A percentile compares a stretch with the other conserved stretches of the same genome.
phyloP scores from a whole-genome alignment of 2,329 filamentous ascomycete species.

The Aspergillus niger region DNA sequence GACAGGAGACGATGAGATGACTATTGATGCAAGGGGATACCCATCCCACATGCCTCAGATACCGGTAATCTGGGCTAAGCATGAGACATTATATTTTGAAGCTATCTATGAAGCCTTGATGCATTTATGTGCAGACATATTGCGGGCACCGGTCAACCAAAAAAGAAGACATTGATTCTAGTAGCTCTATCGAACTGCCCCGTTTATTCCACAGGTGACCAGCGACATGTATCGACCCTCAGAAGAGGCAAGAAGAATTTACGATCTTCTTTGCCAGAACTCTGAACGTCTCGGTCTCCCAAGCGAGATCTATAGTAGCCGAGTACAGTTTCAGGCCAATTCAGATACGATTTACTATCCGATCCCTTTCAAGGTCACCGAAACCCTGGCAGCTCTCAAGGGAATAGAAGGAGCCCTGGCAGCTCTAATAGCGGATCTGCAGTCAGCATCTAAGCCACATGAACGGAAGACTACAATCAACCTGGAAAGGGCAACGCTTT shows the following conservation, averaged over 20 bases:
- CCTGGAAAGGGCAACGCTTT: background rate
- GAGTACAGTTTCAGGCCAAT: background rate
- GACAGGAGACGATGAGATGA: no score
- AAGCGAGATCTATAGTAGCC: background rate
- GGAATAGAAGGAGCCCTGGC: slow-evolving; percentile 2
- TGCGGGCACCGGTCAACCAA: background rate
- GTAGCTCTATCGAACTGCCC: background rate
- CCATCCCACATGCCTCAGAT: no score
- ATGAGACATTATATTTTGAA: no score
- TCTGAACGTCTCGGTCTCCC: background rate
- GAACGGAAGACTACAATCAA: background rate
- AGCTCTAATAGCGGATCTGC: background rate
- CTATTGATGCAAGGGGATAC: no score
- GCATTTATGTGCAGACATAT: background rate
- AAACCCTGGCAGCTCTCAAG: slow-evolving; percentile 5
- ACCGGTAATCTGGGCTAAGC: no score
- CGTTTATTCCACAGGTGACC: background rate
- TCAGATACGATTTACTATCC: background rate
- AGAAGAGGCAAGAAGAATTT: background rate
- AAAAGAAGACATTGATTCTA: background rate
- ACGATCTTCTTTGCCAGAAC: background rate
- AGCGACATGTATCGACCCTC: background rate
- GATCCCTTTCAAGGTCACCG: slow-evolving; percentile 5
- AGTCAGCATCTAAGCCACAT: background rate
- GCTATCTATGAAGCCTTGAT: no score